Evolutionary conservation across 139 green algal species (phyloP).

Genomic region (Chlorella vulgaris): DNA sequence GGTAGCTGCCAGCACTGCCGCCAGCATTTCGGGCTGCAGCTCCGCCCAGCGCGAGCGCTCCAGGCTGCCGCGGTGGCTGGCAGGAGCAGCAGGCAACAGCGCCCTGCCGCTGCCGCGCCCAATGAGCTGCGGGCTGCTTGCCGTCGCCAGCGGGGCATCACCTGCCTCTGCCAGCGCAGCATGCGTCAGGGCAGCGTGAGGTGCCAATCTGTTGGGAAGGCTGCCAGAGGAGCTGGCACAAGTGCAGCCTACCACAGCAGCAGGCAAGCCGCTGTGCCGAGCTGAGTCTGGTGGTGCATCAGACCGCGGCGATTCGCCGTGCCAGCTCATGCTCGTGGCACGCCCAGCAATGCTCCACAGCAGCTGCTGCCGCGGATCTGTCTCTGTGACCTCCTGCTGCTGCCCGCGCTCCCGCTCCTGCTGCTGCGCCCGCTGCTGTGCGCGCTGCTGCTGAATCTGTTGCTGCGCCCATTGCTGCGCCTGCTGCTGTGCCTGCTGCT

Average conservation of each 20-base stretch:
- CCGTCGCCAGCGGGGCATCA: neutral
- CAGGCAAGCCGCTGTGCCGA: too few species aligned
- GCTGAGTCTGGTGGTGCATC: neutral
- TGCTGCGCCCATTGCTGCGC: neutral
- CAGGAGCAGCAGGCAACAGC: neutral
- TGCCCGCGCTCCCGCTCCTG: neutral
- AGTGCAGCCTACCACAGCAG: too few species aligned
- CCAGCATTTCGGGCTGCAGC: slow-evolving; percentile 16
- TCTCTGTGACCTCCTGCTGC: neutral
- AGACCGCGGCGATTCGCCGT: neutral
- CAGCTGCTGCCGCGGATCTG: slow-evolving; percentile 29
- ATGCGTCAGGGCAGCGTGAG: neutral
- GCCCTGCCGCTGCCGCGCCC: too few species aligned
- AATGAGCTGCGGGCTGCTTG: neutral
- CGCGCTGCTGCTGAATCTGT: neutral
- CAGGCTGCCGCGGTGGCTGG: slow-evolving; percentile 18
- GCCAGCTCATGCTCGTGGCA: slow-evolving; percentile 26
- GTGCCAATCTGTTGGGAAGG: neutral
- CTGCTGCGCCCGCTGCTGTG: neutral
- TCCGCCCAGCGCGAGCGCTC: slow-evolving; percentile 6
- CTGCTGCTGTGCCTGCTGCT: neutral
- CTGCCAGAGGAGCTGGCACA: neutral
- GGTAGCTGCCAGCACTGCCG: slow-evolving; percentile 1
- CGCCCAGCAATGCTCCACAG: slow-evolving; percentile 26
- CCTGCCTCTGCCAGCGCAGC: neutral